A percentile compares a stretch with the other conserved stretches of the same genome.
These are phyloP conservation scores for Alternaria gaisen DNA, from an alignment of 2,329 filamentous ascomycete species.

Conservation along the genomic window DNA sequence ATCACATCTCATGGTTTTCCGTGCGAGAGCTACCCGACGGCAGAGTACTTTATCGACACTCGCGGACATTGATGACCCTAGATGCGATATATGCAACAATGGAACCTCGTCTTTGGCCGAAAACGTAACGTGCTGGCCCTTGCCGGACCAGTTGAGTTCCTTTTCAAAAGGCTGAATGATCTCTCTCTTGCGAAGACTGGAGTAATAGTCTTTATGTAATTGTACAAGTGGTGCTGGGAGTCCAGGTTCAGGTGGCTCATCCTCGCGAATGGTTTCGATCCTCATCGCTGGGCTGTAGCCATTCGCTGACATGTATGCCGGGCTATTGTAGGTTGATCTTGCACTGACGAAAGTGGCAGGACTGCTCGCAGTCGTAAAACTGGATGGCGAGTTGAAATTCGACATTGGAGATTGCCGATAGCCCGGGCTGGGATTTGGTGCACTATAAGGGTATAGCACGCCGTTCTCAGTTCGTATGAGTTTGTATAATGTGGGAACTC, in stretches of 20 bases:
- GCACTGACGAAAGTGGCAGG: conserved; percentile 1
- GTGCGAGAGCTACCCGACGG: conserved; percentile 24
- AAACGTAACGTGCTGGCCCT: conserved; percentile 33
- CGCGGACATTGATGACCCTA: conserved; percentile 19
- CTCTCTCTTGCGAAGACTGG: background rate
- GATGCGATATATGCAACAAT: conserved; percentile 3
- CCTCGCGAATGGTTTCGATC: conserved; percentile 1
- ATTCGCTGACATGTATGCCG: background rate
- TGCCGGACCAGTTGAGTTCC: conserved; percentile 34
- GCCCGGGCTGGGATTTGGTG: too few relatives aligned
- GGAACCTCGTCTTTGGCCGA: conserved; percentile 17
- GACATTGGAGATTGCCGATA: too few relatives aligned
- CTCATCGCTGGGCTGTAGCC: background rate
- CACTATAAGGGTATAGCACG: too few relatives aligned
- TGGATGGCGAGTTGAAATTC: background rate
- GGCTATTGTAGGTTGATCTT: background rate
- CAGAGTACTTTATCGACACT: conserved; percentile 28
- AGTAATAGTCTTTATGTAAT: background rate
- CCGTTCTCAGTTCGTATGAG: too few relatives aligned
- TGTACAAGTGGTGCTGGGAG: background rate
- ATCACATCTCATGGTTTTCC: conserved; percentile 29
- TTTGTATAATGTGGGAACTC: too few relatives aligned
- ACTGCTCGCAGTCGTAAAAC: conserved; percentile 5
- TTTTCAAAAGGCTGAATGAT: conserved; percentile 12
- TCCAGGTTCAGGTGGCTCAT: background rate